A percentile compares a stretch with the other conserved stretches of the same genome.
phyloP scores from a whole-genome alignment of 306 rosid genomes.

The Dicorynia guianensis region DNA sequence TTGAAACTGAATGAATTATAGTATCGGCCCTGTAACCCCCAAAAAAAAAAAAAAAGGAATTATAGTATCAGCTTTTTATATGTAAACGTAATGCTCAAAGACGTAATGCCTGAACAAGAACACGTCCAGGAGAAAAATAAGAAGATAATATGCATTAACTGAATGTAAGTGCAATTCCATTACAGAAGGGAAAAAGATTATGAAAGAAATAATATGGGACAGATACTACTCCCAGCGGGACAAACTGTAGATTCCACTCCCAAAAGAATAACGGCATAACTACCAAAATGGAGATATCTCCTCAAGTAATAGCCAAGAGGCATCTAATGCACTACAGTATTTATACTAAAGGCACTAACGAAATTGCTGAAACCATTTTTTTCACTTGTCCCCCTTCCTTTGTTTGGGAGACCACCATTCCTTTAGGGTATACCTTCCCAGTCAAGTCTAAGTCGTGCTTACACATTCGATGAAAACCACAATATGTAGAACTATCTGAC shows the following conservation, averaged over 20 bases:
- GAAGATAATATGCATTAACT: conserved; percentile 38
- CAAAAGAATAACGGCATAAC: conserved; percentile 66
- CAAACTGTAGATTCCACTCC: conserved; percentile 50
- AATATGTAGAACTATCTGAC: conserved; percentile 44
- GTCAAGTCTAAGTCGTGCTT: conserved; percentile 37
- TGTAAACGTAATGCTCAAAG: conserved; percentile 4
- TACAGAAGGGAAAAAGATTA: conserved; percentile 37
- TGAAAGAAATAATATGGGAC: conserved; percentile 44
- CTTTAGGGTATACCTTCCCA: conserved; percentile 50
- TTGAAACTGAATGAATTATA: conserved; percentile 5
- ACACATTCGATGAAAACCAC: conserved; percentile 44
- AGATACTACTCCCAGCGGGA: conserved; percentile 49
- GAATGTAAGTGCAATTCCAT: conserved; percentile 43
- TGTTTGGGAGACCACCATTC: conserved; percentile 43
- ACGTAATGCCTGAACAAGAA: conserved; percentile 4
- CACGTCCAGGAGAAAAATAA: neutral
- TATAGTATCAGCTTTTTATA: neutral
- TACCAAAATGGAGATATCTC: conserved; percentile 65
- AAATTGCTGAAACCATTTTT: conserved; percentile 35
- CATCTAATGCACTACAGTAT: conserved; percentile 54
- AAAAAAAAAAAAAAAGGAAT: too few species aligned
- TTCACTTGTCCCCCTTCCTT: conserved; percentile 42
- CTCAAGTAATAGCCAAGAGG: conserved; percentile 49
- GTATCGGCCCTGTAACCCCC: too few species aligned
- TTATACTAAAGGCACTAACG: conserved; percentile 53